phyloP scores from a whole-genome alignment of 2,329 filamentous ascomycete species.

The Aspergillus novoparasiticus region DNA sequence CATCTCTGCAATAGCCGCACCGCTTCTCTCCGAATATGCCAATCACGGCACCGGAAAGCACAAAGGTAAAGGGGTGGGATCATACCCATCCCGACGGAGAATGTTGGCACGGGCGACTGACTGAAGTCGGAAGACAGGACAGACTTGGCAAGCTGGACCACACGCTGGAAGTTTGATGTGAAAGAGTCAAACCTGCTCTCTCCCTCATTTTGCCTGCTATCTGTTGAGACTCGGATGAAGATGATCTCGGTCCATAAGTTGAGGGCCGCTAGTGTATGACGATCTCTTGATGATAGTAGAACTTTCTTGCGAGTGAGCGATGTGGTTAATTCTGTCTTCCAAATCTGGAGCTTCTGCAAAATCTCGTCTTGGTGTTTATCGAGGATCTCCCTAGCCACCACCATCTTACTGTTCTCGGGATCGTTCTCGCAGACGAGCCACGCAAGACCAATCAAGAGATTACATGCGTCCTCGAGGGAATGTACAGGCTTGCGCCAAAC shows the following conservation, averaged over 20 bases:
- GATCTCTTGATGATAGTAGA: background rate
- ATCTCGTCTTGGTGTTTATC: background rate
- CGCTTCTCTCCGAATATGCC: constrained; percentile 13
- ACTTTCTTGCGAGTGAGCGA: background rate
- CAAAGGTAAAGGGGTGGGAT: constrained; percentile 37
- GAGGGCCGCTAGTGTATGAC: background rate
- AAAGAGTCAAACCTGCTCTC: background rate
- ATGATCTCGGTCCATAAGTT: background rate
- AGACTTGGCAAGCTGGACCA: background rate
- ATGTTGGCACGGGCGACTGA: constrained; percentile 6
- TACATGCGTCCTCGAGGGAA: background rate
- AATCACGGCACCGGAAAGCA: constrained; percentile 36
- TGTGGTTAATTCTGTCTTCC: background rate
- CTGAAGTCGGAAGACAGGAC: background rate
- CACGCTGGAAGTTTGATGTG: background rate
- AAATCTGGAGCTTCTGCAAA: background rate
- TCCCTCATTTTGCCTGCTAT: background rate
- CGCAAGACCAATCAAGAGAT: background rate
- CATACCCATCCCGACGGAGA: constrained; percentile 32
- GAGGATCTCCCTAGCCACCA: background rate
- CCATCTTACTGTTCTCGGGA: background rate
- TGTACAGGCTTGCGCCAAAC: background rate
- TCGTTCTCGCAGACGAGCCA: background rate
- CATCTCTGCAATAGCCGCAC: background rate
- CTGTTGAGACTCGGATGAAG: background rate